phyloP scores from a whole-genome alignment of 2,329 filamentous ascomycete genomes.

The Atkinsonella hypoxylon region DNA sequence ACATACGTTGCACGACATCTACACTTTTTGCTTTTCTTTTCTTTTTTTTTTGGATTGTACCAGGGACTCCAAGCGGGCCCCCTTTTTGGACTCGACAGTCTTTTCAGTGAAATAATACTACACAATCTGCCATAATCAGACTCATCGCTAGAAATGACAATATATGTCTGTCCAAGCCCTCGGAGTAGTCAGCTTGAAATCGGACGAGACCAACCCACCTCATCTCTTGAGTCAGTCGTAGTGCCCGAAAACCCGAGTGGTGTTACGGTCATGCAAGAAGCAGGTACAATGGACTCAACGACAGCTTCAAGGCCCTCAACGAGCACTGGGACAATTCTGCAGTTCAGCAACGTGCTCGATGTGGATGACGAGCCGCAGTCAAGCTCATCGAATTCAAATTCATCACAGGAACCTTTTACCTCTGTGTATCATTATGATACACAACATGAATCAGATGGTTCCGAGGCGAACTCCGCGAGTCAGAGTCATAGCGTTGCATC shows the following conservation, averaged over 20 bases:
- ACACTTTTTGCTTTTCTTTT: constrained; percentile 22
- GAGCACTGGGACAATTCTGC: constrained; percentile 13
- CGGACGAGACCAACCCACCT: constrained; percentile 3
- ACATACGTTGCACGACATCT: constrained; percentile 30
- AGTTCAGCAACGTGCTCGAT: constrained; percentile 42
- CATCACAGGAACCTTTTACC: constrained; percentile 35
- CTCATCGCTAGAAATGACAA: constrained; percentile 31
- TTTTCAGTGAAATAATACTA: constrained; percentile 13
- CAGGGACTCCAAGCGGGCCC: constrained; percentile 1
- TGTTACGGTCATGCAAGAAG: constrained; percentile 12
- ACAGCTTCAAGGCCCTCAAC: constrained; percentile 6
- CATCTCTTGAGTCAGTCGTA: background rate
- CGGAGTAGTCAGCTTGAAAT: constrained; percentile 38
- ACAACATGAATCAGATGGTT: constrained; percentile 1
- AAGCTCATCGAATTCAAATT: constrained; percentile 29
- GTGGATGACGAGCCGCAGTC: constrained; percentile 36
- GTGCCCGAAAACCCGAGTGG: constrained; percentile 23
- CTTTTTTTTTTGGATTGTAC: constrained; percentile 30
- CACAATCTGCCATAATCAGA: constrained; percentile 3
- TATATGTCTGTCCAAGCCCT: constrained; percentile 32
- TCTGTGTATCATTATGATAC: constrained; percentile 11
- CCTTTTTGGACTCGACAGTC: constrained; percentile 20
- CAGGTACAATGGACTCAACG: constrained; percentile 1
- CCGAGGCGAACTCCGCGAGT: background rate
- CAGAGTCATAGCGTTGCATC: background rate